These are phyloP conservation scores for Fusarium virguliforme DNA, from an alignment of 2,329 filamentous ascomycete genomes.

Conservation along the genomic window DNA sequence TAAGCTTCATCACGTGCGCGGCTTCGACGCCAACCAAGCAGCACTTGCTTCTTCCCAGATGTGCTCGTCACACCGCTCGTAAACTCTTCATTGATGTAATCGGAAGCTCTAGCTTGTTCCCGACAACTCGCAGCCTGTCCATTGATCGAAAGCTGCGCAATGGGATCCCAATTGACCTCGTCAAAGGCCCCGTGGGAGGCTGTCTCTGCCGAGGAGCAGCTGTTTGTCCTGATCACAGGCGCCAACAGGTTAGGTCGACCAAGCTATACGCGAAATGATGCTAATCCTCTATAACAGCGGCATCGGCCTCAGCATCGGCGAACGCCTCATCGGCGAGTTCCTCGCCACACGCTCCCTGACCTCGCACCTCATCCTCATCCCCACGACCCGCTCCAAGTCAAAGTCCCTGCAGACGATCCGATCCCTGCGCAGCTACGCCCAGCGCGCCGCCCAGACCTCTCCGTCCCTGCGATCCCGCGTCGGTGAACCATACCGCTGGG, in stretches of 20 bases:
- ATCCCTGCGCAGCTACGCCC: conserved; percentile 74
- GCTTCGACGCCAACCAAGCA: neutral
- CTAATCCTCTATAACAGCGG: conserved; percentile 70
- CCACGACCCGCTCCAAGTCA: conserved; percentile 82
- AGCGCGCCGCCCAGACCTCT: conserved; percentile 60
- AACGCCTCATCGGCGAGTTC: conserved; percentile 92
- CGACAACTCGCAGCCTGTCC: neutral
- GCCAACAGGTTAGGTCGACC: conserved; percentile 80
- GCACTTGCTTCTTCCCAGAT: conserved; percentile 3
- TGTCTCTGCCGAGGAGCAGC: conserved; percentile 61
- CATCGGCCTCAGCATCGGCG: conserved; percentile 86
- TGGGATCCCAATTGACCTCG: conserved; percentile 47
- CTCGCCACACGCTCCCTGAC: conserved; percentile 76
- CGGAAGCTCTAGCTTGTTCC: neutral
- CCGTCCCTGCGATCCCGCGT: conserved; percentile 57
- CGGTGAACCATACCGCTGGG: conserved; percentile 54
- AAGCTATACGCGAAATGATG: neutral
- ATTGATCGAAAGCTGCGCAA: conserved; percentile 21
- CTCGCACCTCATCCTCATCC: conserved; percentile 83
- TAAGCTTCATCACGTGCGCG: conserved; percentile 42
- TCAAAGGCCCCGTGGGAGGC: conserved; percentile 56
- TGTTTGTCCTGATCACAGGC: conserved; percentile 83
- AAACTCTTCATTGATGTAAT: conserved; percentile 6
- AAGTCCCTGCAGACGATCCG: conserved; percentile 83
- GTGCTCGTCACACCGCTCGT: conserved; percentile 17